Conservation (phyloP, 345 rosid genomes). For the Euphorbia lathyris region DNA sequence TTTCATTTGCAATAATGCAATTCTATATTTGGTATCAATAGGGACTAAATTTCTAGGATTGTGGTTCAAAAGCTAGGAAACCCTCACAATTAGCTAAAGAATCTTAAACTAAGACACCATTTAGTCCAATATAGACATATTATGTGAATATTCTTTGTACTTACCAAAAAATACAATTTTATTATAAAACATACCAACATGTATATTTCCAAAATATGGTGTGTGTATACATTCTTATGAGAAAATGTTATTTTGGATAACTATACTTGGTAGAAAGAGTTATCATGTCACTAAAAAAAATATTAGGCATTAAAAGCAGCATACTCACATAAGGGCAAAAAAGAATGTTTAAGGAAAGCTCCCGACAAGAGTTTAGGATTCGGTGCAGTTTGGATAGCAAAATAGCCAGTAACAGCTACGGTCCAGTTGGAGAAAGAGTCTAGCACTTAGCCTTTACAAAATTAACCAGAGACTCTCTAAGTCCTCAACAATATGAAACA, state of each 20-base stretch:
- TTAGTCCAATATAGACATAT: background rate
- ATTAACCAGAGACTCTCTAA: too few species aligned
- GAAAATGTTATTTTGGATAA: background rate
- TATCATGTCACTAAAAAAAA: too few species aligned
- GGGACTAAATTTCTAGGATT: background rate
- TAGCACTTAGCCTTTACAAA: too few species aligned
- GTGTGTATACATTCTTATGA: too few species aligned
- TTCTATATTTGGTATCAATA: background rate
- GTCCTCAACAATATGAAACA: background rate
- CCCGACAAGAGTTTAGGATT: background rate
- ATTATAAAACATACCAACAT: background rate
- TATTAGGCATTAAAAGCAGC: background rate
- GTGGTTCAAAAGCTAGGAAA: too few species aligned
- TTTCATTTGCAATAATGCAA: background rate
- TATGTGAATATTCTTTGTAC: background rate
- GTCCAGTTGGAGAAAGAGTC: background rate
- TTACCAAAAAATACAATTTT: background rate
- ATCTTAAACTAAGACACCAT: background rate
- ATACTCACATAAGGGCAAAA: background rate
- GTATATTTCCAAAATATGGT: background rate
- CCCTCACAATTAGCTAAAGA: background rate
- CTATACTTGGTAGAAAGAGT: background rate
- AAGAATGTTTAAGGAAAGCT: background rate
- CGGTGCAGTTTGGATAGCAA: background rate
- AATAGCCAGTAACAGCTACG: background rate